phyloP scores from a whole-genome alignment of 352 stramenopile genomes.

The Globisporangium paddicum region DNA sequence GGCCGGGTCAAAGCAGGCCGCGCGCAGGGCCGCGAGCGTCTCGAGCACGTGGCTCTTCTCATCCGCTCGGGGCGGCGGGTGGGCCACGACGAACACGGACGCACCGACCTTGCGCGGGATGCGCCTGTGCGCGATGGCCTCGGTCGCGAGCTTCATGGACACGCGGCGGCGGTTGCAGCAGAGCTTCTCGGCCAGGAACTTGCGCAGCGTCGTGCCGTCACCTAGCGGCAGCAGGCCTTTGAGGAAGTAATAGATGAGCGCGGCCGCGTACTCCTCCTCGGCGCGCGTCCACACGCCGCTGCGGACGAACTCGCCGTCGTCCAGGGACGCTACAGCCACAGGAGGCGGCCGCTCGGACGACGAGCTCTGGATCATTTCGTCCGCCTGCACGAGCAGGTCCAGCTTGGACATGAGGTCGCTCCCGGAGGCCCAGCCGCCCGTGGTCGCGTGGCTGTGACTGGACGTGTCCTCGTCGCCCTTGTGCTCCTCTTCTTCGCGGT shows the following conservation, averaged over 20 bases:
- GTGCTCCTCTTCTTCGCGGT: constrained; percentile 19
- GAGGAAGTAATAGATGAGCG: constrained; percentile 65
- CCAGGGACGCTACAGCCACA: background rate
- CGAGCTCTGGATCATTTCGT: constrained; percentile 54
- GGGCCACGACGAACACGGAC: constrained; percentile 47
- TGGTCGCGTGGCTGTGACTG: too few species aligned
- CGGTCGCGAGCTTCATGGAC: constrained; percentile 72
- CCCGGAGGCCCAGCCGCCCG: constrained; percentile 10
- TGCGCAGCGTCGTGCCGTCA: constrained; percentile 59
- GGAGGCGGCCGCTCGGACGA: background rate
- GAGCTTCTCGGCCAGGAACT: constrained; percentile 63
- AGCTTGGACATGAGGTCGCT: constrained; percentile 40
- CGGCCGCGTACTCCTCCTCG: constrained; percentile 61
- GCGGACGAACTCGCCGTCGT: constrained; percentile 27
- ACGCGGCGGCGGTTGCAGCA: constrained; percentile 59
- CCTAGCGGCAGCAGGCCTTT: constrained; percentile 40
- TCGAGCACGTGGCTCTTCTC: constrained; percentile 28
- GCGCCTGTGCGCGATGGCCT: constrained; percentile 46
- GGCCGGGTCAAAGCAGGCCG: constrained; percentile 27
- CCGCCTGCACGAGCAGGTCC: constrained; percentile 63
- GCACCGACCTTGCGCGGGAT: constrained; percentile 67
- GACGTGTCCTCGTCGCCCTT: constrained; percentile 12
- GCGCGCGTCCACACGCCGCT: constrained; percentile 57
- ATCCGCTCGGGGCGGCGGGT: constrained; percentile 26
- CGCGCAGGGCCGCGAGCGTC: constrained; percentile 30